Percentiles rank a stretch among this genome's conserved stretches.
Evolutionary conservation across 2,329 filamentous ascomycete genomes (phyloP).

Genomic region (Sarocladium brachiariae): DNA sequence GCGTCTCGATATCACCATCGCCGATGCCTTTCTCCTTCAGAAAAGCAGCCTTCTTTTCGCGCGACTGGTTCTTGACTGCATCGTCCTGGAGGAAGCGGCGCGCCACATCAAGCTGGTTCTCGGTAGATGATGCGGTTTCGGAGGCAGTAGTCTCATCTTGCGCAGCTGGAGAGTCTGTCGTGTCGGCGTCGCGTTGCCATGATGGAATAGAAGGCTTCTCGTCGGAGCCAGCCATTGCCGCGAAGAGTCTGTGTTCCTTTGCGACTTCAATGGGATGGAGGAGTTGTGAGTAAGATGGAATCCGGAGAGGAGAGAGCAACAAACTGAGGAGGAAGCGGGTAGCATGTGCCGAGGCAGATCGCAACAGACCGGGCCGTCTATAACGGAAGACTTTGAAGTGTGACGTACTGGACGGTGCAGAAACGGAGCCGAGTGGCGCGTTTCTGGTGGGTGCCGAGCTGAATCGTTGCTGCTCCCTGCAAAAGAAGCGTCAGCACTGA

Average conservation of each 20-base stretch:
- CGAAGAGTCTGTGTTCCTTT: not conserved
- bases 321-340: not conserved
- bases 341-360: constrained; percentile 10
- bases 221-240: constrained; percentile 10
- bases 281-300: not conserved
- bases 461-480: not conserved
- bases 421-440: constrained; percentile 1
- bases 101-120: constrained; percentile 52
- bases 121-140: constrained; percentile 11
- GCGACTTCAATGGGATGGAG: not conserved
- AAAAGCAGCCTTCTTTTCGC: constrained; percentile 69
- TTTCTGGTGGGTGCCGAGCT: not conserved
- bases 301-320: constrained; percentile 1
- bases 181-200: constrained; percentile 11
- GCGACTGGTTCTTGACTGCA: constrained; percentile 59
- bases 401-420: not conserved
- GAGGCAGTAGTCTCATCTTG: not conserved
- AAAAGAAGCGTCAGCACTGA: not conserved
- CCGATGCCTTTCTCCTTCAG: constrained; percentile 69
- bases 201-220: constrained; percentile 11
- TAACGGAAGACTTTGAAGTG: not conserved
- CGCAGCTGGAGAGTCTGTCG: not conserved
- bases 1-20: constrained; percentile 57
- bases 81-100: constrained; percentile 70
- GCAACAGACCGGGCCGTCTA: not conserved